phyloP scores from a whole-genome alignment of 352 stramenopile species.

The Phytophthora sp. region DNA sequence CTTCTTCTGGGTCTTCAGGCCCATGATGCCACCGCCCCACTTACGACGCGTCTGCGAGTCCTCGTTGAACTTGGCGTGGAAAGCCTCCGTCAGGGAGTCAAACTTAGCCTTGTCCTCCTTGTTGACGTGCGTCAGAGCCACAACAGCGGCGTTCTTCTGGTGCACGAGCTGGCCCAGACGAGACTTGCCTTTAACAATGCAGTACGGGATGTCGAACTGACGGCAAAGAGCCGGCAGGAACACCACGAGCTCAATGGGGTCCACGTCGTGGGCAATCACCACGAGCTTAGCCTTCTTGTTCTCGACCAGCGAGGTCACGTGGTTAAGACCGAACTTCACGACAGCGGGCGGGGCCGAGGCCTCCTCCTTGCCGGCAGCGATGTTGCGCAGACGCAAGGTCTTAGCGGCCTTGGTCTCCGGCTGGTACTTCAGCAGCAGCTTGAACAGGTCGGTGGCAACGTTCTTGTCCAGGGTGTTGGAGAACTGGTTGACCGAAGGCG shows the following conservation, averaged over 20 bases:
- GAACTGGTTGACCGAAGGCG: conserved; percentile 99
- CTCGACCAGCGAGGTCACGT: conserved; percentile 99
- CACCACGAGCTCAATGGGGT: conserved; percentile 98
- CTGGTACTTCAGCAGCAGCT: conserved; percentile 99
- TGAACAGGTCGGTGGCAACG: conserved; percentile 97
- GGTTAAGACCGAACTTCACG: conserved; percentile 99
- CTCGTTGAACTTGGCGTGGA: conserved; percentile 98
- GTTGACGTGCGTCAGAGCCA: conserved; percentile 97
- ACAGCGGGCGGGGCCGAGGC: conserved; percentile 89
- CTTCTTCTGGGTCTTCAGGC: conserved; percentile 99
- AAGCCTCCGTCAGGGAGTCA: conserved; percentile 92
- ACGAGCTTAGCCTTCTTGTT: conserved; percentile 99
- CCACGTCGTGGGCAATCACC: conserved; percentile 99
- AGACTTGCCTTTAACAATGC: conserved; percentile 99
- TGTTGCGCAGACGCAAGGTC: conserved; percentile 96
- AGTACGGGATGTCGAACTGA: conserved; percentile 99
- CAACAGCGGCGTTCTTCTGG: conserved; percentile 97
- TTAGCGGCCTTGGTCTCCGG: conserved; percentile 98
- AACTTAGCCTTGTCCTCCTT: conserved; percentile 98
- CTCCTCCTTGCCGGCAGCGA: conserved; percentile 94
- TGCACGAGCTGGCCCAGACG: conserved; percentile 98
- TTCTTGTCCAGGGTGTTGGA: conserved; percentile 98
- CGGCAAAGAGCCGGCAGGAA: conserved; percentile 98
- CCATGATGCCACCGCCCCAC: conserved; percentile 99
- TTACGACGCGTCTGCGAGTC: conserved; percentile 92